These are phyloP conservation scores for Penicillium sp. DNA, from an alignment of 2,329 filamentous ascomycete genomes.

Conservation along the genomic window DNA sequence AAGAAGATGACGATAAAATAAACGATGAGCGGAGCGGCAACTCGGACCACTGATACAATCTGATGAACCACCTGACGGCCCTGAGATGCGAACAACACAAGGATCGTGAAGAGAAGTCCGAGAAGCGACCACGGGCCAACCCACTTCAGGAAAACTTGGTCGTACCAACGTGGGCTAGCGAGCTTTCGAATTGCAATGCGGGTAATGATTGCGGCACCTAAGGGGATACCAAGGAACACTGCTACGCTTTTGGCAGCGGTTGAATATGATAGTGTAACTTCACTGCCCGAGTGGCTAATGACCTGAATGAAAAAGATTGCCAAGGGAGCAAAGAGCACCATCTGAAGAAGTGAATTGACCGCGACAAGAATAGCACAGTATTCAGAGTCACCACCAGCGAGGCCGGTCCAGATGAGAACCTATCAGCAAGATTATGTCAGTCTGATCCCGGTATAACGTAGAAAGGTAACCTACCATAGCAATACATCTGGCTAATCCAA, in stretches of 20 bases:
- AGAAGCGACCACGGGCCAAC: slow-evolving; percentile 73
- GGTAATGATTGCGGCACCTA: slow-evolving; percentile 76
- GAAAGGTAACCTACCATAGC: slow-evolving; percentile 76
- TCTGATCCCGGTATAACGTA: background rate
- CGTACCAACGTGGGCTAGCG: slow-evolving; percentile 63
- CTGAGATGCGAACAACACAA: slow-evolving; percentile 82
- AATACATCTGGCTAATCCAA: slow-evolving; percentile 81
- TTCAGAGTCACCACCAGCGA: slow-evolving; percentile 73
- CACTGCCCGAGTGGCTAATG: slow-evolving; percentile 59
- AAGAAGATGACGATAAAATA: slow-evolving; percentile 79
- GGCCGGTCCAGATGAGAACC: slow-evolving; percentile 72
- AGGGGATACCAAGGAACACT: slow-evolving; percentile 80
- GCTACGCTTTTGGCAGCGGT: slow-evolving; percentile 76
- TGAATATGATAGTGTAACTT: slow-evolving; percentile 56
- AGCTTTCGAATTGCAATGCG: slow-evolving; percentile 60
- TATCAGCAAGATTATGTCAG: slow-evolving; percentile 21
- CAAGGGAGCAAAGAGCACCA: slow-evolving; percentile 69
- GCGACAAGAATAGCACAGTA: slow-evolving; percentile 82
- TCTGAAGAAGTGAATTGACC: slow-evolving; percentile 72
- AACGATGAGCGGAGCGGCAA: slow-evolving; percentile 75
- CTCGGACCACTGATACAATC: slow-evolving; percentile 77
- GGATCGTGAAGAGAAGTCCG: slow-evolving; percentile 81
- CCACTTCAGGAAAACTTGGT: slow-evolving; percentile 66
- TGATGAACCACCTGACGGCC: slow-evolving; percentile 75
- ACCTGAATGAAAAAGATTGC: slow-evolving; percentile 69